Evolutionary conservation across 2,329 filamentous ascomycete genomes (phyloP), one percentile per base, ranked within the genome.

Genomic region (Alternaria metachromatica): DNA sequence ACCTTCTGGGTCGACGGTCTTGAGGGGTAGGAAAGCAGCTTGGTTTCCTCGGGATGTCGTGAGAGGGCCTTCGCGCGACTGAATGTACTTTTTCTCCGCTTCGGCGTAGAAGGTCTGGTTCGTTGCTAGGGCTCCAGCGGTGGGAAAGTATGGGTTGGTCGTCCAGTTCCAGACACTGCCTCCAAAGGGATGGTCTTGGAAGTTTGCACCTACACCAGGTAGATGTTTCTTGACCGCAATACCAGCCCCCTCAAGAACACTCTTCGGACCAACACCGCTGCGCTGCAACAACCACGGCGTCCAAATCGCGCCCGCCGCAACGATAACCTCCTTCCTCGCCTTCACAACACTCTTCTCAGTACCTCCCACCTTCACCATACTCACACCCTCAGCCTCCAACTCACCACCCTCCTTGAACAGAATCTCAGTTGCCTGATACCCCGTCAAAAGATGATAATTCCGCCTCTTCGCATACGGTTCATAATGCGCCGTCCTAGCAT

Each of bases 11-110:
- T 51, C 48, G 48, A 91, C 71, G 67, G 88, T 87, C 12, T 79
- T 76, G 62, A 86, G 90, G 56, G 91, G 81, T 9, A 88, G 88
- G 54, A 85, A 83, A 0, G 86, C 84, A 69, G 48, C 48, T 2
- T 51, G 48, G 8, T 21, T 51, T 3, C 48, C 26, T n/a, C 48
- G 48, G 2, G 48, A 51, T 6, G 30, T 13, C 3, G 48, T 33
- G 2, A 51, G 48, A 33, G 48, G 48, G 5, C 48, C 26, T 33
- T 10, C 48, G 7, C 26, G 48, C 8, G 48, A 21, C 3, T 51
- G 48, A 0, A 10, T 33, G 2, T 51, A 33, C 48, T 51, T 26
- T 15, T 51, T 51, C 48, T 51, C 48, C 0, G 48, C 48, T 51
- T 51, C 48, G 11, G 48, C 26, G 4, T 51, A 51, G 4, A 51